Evolutionary conservation across 306 rosid species (phyloP).

Genomic region (Calophaca sinica): DNA sequence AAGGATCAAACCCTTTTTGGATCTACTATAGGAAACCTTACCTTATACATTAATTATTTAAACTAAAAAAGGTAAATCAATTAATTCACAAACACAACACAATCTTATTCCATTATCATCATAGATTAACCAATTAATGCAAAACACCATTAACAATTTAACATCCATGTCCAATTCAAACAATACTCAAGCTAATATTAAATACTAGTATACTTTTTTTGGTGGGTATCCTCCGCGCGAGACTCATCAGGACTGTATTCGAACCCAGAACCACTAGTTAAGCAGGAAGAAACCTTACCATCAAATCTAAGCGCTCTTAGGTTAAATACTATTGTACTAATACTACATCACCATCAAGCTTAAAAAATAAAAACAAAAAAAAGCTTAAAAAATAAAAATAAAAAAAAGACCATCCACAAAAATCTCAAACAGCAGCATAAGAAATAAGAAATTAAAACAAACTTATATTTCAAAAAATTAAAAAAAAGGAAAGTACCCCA

Average conservation of each 20-base stretch:
- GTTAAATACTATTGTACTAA: not conserved
- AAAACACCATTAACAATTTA: slow-evolving; percentile 22
- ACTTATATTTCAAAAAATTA: not conserved
- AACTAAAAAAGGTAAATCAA: slow-evolving; percentile 15
- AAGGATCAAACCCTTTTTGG: not conserved
- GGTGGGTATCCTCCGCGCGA: no score
- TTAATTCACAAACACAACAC: slow-evolving; percentile 31
- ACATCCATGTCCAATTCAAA: slow-evolving; percentile 5
- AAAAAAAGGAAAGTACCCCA: slow-evolving; percentile 54
- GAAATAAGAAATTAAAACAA: not conserved
- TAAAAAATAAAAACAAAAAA: not conserved
- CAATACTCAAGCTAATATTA: not conserved
- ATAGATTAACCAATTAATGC: slow-evolving; percentile 29
- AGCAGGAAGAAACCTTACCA: no score
- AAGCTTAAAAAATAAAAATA: not conserved
- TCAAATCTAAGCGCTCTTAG: no score
- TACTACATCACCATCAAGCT: slow-evolving; percentile 18
- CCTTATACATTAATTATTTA: not conserved
- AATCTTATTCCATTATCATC: slow-evolving; percentile 23
- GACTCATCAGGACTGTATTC: no score
- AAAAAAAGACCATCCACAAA: not conserved
- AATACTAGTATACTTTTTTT: not conserved
- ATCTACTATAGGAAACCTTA: slow-evolving; percentile 12
- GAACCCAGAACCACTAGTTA: no score
- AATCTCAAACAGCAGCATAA: not conserved